phyloP scores from a whole-genome alignment of 1,284 basidiomycete species.

The Pisolithus thermaeus region DNA sequence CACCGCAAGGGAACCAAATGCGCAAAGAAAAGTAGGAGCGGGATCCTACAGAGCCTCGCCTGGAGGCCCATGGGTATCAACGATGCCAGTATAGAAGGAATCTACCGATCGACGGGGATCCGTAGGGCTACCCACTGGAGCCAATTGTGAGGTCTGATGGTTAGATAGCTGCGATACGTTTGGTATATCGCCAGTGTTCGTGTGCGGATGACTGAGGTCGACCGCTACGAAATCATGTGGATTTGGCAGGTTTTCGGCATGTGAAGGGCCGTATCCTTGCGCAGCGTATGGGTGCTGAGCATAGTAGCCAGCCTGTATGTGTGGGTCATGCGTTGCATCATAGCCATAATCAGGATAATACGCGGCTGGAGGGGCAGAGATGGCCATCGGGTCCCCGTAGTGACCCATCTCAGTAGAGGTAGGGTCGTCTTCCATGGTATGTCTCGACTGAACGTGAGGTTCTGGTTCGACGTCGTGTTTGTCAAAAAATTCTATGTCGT shows the following conservation, averaged over 20 bases:
- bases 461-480: slow-evolving; percentile 12
- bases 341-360: slow-evolving; percentile 26
- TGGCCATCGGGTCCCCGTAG: slow-evolving; percentile 15
- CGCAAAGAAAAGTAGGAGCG: background rate
- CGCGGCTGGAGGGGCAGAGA: slow-evolving; percentile 10
- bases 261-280: slow-evolving; percentile 15
- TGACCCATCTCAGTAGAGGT: slow-evolving; percentile 19
- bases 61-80: slow-evolving; percentile 6
- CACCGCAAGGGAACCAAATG: too few relatives aligned
- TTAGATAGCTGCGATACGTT: slow-evolving; percentile 15
- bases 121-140: background rate
- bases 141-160: slow-evolving; percentile 4
- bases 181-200: slow-evolving; percentile 5
- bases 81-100: slow-evolving; percentile 26
- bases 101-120: slow-evolving; percentile 21
- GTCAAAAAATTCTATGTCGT: slow-evolving; percentile 28
- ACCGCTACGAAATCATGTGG: slow-evolving; percentile 8
- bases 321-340: slow-evolving; percentile 7
- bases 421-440: slow-evolving; percentile 13
- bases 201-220: slow-evolving; percentile 8
- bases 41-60: slow-evolving; percentile 18
- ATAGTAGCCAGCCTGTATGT: slow-evolving; percentile 10
- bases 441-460: slow-evolving; percentile 6
- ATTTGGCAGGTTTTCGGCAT: slow-evolving; percentile 16
- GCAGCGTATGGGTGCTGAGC: slow-evolving; percentile 17